phyloP scores from a whole-genome alignment of 2,329 filamentous ascomycete genomes.

The Colletotrichum lindemuthianum region DNA sequence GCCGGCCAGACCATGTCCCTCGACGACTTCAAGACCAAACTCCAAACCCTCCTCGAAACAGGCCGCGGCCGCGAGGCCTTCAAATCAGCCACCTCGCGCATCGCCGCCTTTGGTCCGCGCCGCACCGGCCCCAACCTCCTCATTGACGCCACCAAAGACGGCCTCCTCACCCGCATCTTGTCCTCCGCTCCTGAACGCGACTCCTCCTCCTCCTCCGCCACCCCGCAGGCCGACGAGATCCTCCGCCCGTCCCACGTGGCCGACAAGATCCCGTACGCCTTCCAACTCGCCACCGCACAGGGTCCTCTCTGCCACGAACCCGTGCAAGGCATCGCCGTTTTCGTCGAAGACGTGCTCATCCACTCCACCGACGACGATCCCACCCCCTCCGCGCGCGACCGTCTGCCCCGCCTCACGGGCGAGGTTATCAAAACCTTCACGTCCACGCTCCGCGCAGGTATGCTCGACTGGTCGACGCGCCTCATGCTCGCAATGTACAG shows the following conservation, averaged over 20 bases:
- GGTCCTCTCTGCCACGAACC: slow-evolving; percentile 94
- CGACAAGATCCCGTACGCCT: slow-evolving; percentile 92
- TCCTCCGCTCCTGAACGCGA: slow-evolving; percentile 44
- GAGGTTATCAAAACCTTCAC: slow-evolving; percentile 93
- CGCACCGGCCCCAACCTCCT: slow-evolving; percentile 89
- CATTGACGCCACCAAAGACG: slow-evolving; percentile 80
- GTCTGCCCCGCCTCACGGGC: slow-evolving; percentile 83
- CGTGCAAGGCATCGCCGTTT: slow-evolving; percentile 90
- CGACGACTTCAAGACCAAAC: slow-evolving; percentile 79
- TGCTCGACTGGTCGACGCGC: slow-evolving; percentile 96
- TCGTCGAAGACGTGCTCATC: slow-evolving; percentile 82
- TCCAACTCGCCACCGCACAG: slow-evolving; percentile 90
- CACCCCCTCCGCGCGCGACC: slow-evolving; percentile 66
- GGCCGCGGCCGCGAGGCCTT: slow-evolving; percentile 81
- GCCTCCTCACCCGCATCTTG: slow-evolving; percentile 79
- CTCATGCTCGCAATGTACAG: slow-evolving; percentile 97
- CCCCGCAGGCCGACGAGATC: slow-evolving; percentile 56
- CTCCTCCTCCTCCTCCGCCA: slow-evolving; percentile 40
- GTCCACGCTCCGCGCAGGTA: slow-evolving; percentile 82
- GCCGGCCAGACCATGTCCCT: slow-evolving; percentile 73
- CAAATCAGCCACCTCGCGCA: slow-evolving; percentile 79
- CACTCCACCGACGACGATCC: slow-evolving; percentile 58
- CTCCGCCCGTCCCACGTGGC: slow-evolving; percentile 75
- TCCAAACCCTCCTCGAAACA: slow-evolving; percentile 74
- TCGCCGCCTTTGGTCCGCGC: slow-evolving; percentile 89